These are phyloP conservation scores for Diversispora epigaea DNA, from an alignment of 192 early-diverging fungal genomes.

Conservation along the genomic window DNA sequence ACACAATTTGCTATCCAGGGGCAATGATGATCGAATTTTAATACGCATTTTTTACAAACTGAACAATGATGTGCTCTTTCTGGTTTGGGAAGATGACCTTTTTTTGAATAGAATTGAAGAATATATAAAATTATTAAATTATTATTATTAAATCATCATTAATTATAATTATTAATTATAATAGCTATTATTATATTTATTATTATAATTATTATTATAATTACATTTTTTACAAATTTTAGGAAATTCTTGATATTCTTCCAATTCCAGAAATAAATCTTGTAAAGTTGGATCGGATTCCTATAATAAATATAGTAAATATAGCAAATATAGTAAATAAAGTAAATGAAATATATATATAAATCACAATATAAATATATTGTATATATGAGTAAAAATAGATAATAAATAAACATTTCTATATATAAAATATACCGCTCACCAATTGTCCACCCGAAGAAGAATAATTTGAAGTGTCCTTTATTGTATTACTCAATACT, in stretches of 20 bases:
- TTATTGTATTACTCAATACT: slow-evolving; percentile 38
- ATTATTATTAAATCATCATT: not conserved
- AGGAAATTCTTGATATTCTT: slow-evolving; percentile 45
- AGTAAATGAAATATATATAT: not conserved
- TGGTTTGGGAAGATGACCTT: slow-evolving; percentile 68
- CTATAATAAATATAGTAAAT: slow-evolving; percentile 21
- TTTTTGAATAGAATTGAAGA: slow-evolving; percentile 12
- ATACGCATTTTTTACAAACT: slow-evolving; percentile 70
- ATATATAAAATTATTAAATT: not conserved
- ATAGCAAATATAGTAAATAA: not conserved
- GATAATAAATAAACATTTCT: not conserved
- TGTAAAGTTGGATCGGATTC: slow-evolving; percentile 41
- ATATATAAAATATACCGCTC: not conserved
- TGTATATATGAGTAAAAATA: not conserved
- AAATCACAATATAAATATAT: not conserved
- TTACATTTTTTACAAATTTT: slow-evolving; percentile 45
- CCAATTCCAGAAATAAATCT: slow-evolving; percentile 48
- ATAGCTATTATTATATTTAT: too few species aligned
- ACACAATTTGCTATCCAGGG: slow-evolving; percentile 85
- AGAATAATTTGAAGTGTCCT: too few species aligned
- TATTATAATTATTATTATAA: too few species aligned
- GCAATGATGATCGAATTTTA: slow-evolving; percentile 79
- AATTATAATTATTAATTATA: too few species aligned
- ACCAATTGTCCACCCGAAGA: slow-evolving; percentile 35
- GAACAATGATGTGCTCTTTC: slow-evolving; percentile 82